Base-by-base conservation (phyloP, 2,329 filamentous ascomycete species). In the Arthrobotrys conoides region DNA sequence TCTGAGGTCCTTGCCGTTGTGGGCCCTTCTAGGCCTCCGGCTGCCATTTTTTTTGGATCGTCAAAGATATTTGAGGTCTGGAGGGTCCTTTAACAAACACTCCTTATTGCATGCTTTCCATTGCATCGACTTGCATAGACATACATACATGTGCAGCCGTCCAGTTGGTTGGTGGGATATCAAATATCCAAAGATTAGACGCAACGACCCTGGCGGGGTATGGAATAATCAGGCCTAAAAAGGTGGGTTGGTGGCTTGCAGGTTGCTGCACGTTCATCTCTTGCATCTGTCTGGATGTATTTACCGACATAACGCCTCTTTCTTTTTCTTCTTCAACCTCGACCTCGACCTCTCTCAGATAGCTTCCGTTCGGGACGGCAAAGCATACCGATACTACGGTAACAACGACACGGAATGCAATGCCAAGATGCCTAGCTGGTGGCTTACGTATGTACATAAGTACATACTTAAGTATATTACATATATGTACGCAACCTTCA, bases 41-140 rank as follows among this genome's bases (percentile, higher is more conserved):
- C n/a, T 36, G 38, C 27, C n/a, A 22, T 16, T 46, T 46, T 33
- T 46, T 10, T 53, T 22, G 66, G 70, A 67, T 67, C 49, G 61
- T 30, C 70, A 61, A 41, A 67, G 49, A 57, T 59, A 66, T 57
- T 16, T 67, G 36, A 66, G 70, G 67, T 73, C 49, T 20, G 49
- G 24, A 73, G 48, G 64, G 64, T 18, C 61, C 48, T 67, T 73
- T 24, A 65, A 9, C 30, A 46, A 57, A 64, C 36, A 66, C 55
- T 64, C 48, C 14, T 49, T 59, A 30, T 55, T 53, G 48, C 48
- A 51, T 65, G 69, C 14, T 38, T 36, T 38, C 30, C 20, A 61
- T 44, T 61, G 57, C 33, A 61, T 61, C 57, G 18, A 61, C 36
- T 18, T 61, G 57, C 57, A 61, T 30, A 6, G 6, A 30, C 27